Base-by-base conservation (phyloP, 2,329 filamentous ascomycete species). In the Tolypocladium tundrense region DNA sequence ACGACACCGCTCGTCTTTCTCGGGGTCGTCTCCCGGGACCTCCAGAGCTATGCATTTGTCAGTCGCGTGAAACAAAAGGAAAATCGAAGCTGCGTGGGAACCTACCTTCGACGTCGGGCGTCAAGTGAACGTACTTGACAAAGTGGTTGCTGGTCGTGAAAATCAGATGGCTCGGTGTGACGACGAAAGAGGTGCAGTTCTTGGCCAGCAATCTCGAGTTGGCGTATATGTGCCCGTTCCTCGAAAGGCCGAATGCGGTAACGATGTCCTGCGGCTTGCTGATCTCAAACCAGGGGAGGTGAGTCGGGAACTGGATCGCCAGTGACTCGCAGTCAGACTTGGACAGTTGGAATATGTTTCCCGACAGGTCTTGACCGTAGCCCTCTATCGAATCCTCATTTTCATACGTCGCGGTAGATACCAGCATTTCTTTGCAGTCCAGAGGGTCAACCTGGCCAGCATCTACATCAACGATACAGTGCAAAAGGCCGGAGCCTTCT, bases 131-230 rank as follows among this genome's bases (percentile, higher is more conserved):
- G 71, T 97, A 97, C 72, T 99, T 99, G 61, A 99, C 79, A 4
- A 97, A 79, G 70, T 97, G 92, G 62, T 91, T 91, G 60, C 87
- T 91, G 0, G 94, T 99, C 0, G 94, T 99, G 67, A 93, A 91
- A 59, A 97, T 85, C 16, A 99, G 78, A 75, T 97, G 93, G 24
- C 85, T 84, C 0, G 86, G 79, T 0, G 93, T 96, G 33, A 92
- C 75, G 7, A 91, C 70, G 65, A 96, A 97, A 0, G 94, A 99
- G 0, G 93, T 97, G 72, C 91, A 96, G 65, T 94, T 96, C 70
- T 89, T 91, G 16, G 87, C 84, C 51, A 97, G 75, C 6, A 88
- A 77, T 19, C 81, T 83, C 3, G 86, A 84, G 68, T 92, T 89
- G 45, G 88, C 90, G 68, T 89, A 95, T 0, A 99, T 76, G 57